Evolutionary conservation across 768 basidiomycete genomes (phyloP).

Genomic region (Lentinula detonsa): DNA sequence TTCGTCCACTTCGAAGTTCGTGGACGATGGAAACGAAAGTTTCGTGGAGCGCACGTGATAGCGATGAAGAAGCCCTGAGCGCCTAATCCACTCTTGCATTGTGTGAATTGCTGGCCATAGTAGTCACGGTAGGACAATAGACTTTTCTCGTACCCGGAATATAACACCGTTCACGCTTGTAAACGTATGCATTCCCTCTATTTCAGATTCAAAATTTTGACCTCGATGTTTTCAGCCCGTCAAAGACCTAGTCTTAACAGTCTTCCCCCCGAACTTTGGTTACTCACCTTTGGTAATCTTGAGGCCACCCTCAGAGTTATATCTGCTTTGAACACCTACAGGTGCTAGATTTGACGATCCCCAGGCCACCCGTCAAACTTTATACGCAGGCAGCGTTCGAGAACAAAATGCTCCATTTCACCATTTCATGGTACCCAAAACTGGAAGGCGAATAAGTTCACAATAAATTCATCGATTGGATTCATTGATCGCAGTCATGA

Average conservation of each 20-base stretch:
- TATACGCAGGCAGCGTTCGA: background rate
- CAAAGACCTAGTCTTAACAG: background rate
- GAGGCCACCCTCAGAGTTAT: background rate
- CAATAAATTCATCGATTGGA: too few relatives aligned
- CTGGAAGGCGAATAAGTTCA: too few relatives aligned
- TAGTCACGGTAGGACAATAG: too few relatives aligned
- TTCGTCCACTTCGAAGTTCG: background rate
- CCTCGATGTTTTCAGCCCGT: background rate
- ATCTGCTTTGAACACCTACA: background rate
- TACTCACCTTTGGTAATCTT: background rate
- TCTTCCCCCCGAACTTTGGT: background rate
- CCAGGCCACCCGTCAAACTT: background rate
- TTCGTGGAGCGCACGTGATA: too few relatives aligned
- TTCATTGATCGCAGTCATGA: too few relatives aligned
- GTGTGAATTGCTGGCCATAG: too few relatives aligned
- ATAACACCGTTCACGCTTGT: background rate
- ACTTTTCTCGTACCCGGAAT: too few relatives aligned
- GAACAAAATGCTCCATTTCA: background rate
- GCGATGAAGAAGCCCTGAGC: too few relatives aligned
- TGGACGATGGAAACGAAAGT: too few relatives aligned
- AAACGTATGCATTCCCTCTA: background rate
- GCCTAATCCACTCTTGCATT: too few relatives aligned
- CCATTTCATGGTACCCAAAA: too few relatives aligned
- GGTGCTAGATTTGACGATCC: background rate
- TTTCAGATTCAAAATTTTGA: background rate